phyloP scores from a whole-genome alignment of 1,284 basidiomycete species.

The Malassezia japonica region DNA sequence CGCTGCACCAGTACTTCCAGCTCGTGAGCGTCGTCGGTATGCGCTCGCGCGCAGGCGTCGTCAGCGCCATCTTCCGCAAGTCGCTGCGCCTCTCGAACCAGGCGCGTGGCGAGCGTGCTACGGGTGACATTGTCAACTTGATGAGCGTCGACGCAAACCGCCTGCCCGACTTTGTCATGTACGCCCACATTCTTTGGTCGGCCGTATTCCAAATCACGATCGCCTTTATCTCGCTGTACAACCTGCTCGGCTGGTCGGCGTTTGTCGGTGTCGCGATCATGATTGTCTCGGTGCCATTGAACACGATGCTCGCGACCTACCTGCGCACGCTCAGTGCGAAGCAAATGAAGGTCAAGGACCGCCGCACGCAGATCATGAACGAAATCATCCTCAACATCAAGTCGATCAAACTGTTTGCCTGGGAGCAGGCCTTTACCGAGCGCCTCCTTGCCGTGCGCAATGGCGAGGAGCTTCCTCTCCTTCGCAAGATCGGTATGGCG shows the following conservation, averaged over 20 bases:
- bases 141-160: constrained; percentile 74
- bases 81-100: constrained; percentile 73
- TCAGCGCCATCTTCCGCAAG: constrained; percentile 77
- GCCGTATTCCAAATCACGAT: constrained; percentile 60
- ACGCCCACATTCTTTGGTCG: constrained; percentile 56
- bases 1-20: constrained; percentile 83
- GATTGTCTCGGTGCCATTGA: constrained; percentile 47
- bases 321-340: constrained; percentile 70
- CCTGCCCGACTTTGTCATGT: constrained; percentile 76
- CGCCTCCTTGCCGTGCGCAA: constrained; percentile 70
- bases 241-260: constrained; percentile 78
- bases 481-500: constrained; percentile 48
- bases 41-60: constrained; percentile 77
- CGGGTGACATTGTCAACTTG: constrained; percentile 90
- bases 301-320: constrained; percentile 41
- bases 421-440: constrained; percentile 75
- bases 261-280: constrained; percentile 88
- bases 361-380: constrained; percentile 53
- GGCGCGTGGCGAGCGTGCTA: constrained; percentile 62
- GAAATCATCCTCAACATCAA: constrained; percentile 65
- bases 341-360: constrained; percentile 79
- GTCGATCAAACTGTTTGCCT: constrained; percentile 56
- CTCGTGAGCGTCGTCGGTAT: constrained; percentile 73
- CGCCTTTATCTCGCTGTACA: constrained; percentile 79
- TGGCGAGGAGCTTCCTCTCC: constrained; percentile 68